Conservation (phyloP, 768 basidiomycete species). For the Xanthoconium stramineum region DNA sequence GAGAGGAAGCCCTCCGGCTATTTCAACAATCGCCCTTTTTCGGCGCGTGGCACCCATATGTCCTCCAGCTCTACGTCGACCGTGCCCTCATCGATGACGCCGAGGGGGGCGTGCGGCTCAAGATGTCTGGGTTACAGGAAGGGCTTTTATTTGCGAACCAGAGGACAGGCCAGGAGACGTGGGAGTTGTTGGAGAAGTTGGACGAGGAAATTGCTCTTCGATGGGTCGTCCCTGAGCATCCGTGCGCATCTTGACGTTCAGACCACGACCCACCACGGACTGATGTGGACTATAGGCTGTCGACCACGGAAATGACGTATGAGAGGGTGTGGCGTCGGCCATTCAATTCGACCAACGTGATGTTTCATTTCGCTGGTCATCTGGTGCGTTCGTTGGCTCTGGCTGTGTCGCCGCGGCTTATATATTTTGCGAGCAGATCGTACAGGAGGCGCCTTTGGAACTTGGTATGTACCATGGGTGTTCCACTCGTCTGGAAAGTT, state of each 20-base stretch:
- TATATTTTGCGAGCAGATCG: constrained; percentile 16
- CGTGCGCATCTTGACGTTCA: constrained; percentile 6
- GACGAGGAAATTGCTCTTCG: constrained; percentile 26
- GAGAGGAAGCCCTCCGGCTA: constrained; percentile 54
- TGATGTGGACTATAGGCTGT: constrained; percentile 10
- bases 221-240: constrained; percentile 27
- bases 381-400: constrained; percentile 19
- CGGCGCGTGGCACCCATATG: constrained; percentile 61
- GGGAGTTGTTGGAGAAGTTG: constrained; percentile 26
- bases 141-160: constrained; percentile 55
- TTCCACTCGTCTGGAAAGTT: background rate
- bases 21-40: constrained; percentile 66
- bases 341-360: constrained; percentile 26
- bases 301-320: constrained; percentile 7
- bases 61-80: constrained; percentile 58
- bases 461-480: constrained; percentile 20
- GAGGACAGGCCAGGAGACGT: constrained; percentile 20
- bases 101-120: constrained; percentile 49
- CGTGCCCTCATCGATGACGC: constrained; percentile 43
- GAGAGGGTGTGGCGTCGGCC: constrained; percentile 32
- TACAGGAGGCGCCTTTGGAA: constrained; percentile 28
- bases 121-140: constrained; percentile 66
- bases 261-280: background rate
- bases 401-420: background rate
- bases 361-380: constrained; percentile 28